Evolutionary conservation across 169 alveolate species (phyloP).

Genomic region (Miamiensis avidus): DNA sequence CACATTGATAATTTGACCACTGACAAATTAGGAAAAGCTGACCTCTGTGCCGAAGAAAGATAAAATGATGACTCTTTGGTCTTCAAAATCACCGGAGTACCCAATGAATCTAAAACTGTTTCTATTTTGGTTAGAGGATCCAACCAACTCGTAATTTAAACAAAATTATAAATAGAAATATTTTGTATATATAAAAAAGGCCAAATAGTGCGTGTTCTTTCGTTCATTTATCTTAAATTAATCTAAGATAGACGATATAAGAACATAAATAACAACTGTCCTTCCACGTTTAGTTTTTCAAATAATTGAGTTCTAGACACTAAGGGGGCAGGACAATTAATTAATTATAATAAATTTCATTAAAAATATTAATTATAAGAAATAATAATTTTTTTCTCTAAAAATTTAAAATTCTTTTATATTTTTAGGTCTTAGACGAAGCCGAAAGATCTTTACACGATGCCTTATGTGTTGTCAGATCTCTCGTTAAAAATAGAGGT

Average conservation of each 20-base stretch:
- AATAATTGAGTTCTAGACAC: too few species aligned
- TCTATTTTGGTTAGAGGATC: slow-evolving; percentile 97
- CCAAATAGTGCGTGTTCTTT: not conserved
- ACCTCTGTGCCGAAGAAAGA: slow-evolving; percentile 84
- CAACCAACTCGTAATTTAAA: slow-evolving; percentile 69
- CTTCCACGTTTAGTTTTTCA: too few species aligned
- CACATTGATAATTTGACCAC: slow-evolving; percentile 96
- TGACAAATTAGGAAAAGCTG: slow-evolving; percentile 97
- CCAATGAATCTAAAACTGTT: slow-evolving; percentile 91
- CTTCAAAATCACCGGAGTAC: slow-evolving; percentile 96
- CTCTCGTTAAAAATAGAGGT: slow-evolving; percentile 94
- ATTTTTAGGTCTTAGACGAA: slow-evolving; percentile 92
- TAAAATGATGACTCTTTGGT: slow-evolving; percentile 91
- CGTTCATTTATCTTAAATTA: not conserved
- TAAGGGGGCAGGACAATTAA: too few species aligned
- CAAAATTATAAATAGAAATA: too few species aligned
- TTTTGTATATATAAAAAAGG: too few species aligned
- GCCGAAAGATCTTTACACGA: slow-evolving; percentile 99
- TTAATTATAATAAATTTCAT: too few species aligned
- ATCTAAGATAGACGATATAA: not conserved
- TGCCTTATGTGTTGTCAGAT: slow-evolving; percentile 98
- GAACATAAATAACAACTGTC: too few species aligned
- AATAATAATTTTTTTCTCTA: not conserved
- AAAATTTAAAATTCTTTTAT: not conserved
- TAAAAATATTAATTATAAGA: too few species aligned